Percentiles rank a stretch among this genome's conserved stretches.
phyloP scores from a whole-genome alignment of 345 rosid species.

The Brassica juncea region DNA sequence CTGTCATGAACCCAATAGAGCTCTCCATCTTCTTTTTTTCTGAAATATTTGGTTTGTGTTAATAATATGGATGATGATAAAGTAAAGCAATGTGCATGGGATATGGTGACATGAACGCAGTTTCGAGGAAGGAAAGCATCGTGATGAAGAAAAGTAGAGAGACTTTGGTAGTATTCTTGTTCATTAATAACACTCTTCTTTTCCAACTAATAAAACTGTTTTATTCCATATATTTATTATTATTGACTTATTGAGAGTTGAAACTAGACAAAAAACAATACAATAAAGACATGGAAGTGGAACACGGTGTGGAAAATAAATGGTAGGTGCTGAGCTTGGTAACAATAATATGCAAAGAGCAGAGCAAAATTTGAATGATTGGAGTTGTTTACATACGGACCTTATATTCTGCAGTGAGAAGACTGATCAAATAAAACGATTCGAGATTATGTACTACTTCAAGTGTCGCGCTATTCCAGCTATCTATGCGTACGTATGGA shows the following conservation, averaged over 20 bases:
- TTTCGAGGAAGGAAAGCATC: conserved; percentile 22
- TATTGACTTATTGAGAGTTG: conserved; percentile 6
- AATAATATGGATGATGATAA: not conserved
- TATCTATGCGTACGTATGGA: not conserved
- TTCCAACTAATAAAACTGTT: conserved; percentile 24
- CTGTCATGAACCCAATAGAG: conserved; percentile 61
- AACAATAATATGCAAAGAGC: not conserved
- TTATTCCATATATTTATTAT: not conserved
- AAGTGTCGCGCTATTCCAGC: not conserved
- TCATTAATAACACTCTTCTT: conserved; percentile 4
- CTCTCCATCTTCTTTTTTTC: conserved; percentile 40
- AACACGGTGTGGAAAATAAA: not conserved
- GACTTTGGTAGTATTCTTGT: not conserved
- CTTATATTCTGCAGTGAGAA: not conserved
- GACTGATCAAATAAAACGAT: not conserved
- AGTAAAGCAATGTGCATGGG: not conserved
- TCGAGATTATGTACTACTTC: not conserved
- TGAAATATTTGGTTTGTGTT: not conserved
- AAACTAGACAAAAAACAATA: conserved; percentile 20
- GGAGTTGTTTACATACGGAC: not conserved
- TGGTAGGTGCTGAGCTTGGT: not conserved
- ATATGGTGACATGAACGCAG: not conserved
- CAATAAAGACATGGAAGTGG: conserved; percentile 12
- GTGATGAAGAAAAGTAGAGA: not conserved
- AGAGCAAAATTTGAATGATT: not conserved